Evolutionary conservation across 2,329 filamentous ascomycete genomes (phyloP), one percentile per base, ranked within the genome.

Genomic region (Ophiostoma montium): DNA sequence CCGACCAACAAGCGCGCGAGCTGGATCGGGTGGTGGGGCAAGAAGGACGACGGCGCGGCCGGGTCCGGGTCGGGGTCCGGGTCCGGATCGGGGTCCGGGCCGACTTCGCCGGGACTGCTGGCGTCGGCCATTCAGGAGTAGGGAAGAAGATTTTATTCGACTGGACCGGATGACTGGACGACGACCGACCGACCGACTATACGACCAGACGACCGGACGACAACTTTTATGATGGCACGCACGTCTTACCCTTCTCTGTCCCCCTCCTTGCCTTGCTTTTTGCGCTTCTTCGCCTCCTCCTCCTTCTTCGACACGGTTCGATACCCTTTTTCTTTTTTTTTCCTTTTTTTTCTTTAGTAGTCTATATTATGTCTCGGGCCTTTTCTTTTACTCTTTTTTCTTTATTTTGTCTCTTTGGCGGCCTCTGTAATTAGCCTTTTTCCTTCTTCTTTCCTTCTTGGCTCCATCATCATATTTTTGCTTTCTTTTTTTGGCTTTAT

Each of bases 1-100:
- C 63, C 60, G 31, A 61, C 65, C 16, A 74, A 73, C 58, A 82
- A 82, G 67, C 68, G 80, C 44, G 68, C 70, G 18, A 82, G 77
- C 62, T 83, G 80, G 80, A 73, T 81, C 51, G 76, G 76, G 23
- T 81, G 78, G 76, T 68, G 70, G 60, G 62, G 59, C 23, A 76
- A 75, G 64, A 72, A 76, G 46, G 72, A 74, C 11, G 59, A 60
- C 46, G 55, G 30, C n/a, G n/a, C n/a, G n/a, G n/a, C n/a, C n/a
- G n/a, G n/a, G n/a, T n/a, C n/a, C n/a, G n/a, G n/a, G n/a, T n/a
- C n/a, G n/a, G n/a, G n/a, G n/a, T n/a, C n/a, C n/a, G n/a, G n/a
- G n/a, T n/a, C n/a, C n/a, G n/a, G n/a, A n/a, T n/a, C n/a, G n/a
- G n/a, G n/a, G n/a, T n/a, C n/a, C n/a, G 11, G 30, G 6, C 38